phyloP scores from a whole-genome alignment of 2,329 filamentous ascomycete genomes.

The Albifimbria verrucaria region DNA sequence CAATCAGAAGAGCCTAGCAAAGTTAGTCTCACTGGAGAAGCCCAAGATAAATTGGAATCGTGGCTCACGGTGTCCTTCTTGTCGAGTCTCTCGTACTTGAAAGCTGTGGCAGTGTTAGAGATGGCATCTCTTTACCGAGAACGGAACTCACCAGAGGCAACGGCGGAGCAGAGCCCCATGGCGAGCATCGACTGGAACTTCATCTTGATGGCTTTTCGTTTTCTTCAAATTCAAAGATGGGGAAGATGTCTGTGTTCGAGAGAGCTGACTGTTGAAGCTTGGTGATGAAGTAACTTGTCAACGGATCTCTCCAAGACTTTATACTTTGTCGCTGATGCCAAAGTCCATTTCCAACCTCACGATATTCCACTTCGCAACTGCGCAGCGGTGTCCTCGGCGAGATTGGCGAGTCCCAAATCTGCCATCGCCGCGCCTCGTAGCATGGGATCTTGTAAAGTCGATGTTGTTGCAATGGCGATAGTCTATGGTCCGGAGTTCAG shows the following conservation, averaged over 20 bases:
- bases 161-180: slow-evolving; percentile 9
- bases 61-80: slow-evolving; percentile 22
- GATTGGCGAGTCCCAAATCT: too few relatives aligned
- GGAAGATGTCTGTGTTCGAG: background rate
- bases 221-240: background rate
- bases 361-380: too few relatives aligned
- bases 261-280: background rate
- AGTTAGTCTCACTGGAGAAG: accelerated
- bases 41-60: background rate
- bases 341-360: too few relatives aligned
- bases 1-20: slow-evolving; percentile 29
- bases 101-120: slow-evolving; percentile 4
- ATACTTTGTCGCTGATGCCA: too few relatives aligned
- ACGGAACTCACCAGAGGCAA: slow-evolving; percentile 11
- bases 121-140: too few relatives aligned
- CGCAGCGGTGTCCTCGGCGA: too few relatives aligned
- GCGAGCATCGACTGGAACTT: slow-evolving; percentile 14
- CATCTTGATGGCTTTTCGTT: slow-evolving; percentile 9
- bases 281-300: too few relatives aligned
- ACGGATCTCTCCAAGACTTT: too few relatives aligned
- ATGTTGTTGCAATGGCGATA: too few relatives aligned
- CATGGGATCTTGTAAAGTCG: too few relatives aligned
- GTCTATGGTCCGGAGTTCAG: too few relatives aligned
- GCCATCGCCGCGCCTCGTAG: too few relatives aligned
- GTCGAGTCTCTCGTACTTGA: slow-evolving; percentile 21